Conservation (phyloP, 345 rosid genomes). For the Hypericum perforatum region DNA sequence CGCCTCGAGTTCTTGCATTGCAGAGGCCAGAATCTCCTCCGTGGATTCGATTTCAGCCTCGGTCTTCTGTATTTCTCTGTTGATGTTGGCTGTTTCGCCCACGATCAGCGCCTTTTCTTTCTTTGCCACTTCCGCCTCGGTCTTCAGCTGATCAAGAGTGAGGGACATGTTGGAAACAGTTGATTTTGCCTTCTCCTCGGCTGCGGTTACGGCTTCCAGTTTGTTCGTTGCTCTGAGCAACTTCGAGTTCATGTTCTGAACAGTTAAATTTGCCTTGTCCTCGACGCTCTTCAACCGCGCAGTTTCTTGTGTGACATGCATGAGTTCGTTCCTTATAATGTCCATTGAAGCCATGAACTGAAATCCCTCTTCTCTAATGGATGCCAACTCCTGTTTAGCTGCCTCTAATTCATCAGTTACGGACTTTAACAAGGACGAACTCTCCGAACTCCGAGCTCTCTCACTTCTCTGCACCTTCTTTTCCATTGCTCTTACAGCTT, state of each 20-base stretch:
- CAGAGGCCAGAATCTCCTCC: slow-evolving; percentile 45
- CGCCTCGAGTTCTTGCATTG: slow-evolving; percentile 53
- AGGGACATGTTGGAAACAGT: slow-evolving; percentile 37
- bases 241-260: slow-evolving; percentile 56
- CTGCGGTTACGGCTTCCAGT: slow-evolving; percentile 41
- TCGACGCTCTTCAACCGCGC: slow-evolving; percentile 32
- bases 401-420: slow-evolving; percentile 44
- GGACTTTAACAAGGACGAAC: slow-evolving; percentile 26
- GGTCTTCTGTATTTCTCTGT: slow-evolving; percentile 37
- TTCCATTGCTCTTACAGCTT: slow-evolving; percentile 35
- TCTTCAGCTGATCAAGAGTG: slow-evolving; percentile 50
- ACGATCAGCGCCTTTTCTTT: slow-evolving; percentile 38
- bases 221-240: slow-evolving; percentile 57
- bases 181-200: slow-evolving; percentile 46
- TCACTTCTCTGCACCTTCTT: neutral
- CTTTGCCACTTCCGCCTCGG: slow-evolving; percentile 46
- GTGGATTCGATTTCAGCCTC: slow-evolving; percentile 36
- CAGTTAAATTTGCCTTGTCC: slow-evolving; percentile 36
- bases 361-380: slow-evolving; percentile 43
- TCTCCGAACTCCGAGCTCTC: slow-evolving; percentile 15
- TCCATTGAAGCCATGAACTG: slow-evolving; percentile 59
- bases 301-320: slow-evolving; percentile 39
- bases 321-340: slow-evolving; percentile 50
- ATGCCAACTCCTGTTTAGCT: slow-evolving; percentile 52
- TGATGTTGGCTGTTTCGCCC: slow-evolving; percentile 40